A percentile compares a stretch with the other conserved stretches of the same genome.
phyloP scores from a whole-genome alignment of 257 asterid species.

The Eucommia ulmoides region DNA sequence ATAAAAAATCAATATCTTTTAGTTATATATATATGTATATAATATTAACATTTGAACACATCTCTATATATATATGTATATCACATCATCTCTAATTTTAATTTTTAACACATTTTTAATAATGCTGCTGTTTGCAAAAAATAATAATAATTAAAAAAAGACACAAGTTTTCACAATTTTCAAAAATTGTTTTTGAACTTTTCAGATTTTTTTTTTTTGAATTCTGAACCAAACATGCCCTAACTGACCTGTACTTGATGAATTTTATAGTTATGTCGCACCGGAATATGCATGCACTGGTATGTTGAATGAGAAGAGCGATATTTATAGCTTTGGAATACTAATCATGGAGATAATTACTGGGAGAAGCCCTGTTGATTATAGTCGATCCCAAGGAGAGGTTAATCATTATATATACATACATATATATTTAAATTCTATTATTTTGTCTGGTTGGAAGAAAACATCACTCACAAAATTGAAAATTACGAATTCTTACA shows the following conservation, averaged over 20 bases:
- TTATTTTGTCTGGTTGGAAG: background rate
- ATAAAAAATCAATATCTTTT: no score
- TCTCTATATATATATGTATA: no score
- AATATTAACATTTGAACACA: no score
- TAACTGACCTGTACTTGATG: background rate
- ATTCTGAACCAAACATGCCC: background rate
- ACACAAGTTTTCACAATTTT: no score
- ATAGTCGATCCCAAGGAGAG: constrained; percentile 71
- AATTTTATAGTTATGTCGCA: constrained; percentile 64
- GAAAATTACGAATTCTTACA: constrained; percentile 17
- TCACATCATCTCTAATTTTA: no score
- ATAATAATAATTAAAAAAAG: no score
- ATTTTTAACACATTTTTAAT: no score
- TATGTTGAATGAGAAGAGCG: constrained; percentile 88
- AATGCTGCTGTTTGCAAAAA: no score
- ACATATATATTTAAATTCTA: background rate
- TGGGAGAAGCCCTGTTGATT: constrained; percentile 83
- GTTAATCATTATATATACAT: constrained; percentile 16
- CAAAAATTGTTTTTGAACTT: background rate
- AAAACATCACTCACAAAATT: constrained; percentile 2
- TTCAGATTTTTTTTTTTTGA: background rate
- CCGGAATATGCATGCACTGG: constrained; percentile 98
- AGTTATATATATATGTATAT: no score
- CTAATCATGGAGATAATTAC: constrained; percentile 90
- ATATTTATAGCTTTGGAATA: constrained; percentile 83